These are phyloP conservation scores for Amorphotheca resinae DNA, from an alignment of 495 filamentous ascomycete species.

Conservation along the genomic window DNA sequence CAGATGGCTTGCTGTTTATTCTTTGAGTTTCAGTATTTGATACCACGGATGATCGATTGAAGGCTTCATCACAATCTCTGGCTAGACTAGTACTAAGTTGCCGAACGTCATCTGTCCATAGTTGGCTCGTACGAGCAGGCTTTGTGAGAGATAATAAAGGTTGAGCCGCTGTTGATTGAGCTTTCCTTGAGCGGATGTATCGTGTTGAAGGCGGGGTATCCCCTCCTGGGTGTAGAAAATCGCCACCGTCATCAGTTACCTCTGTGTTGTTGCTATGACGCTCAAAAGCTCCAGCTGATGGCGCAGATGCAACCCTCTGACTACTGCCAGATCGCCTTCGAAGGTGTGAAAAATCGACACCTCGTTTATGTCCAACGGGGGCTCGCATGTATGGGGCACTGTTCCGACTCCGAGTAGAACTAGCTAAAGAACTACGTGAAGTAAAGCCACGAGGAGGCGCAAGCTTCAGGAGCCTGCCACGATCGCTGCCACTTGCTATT, in stretches of 20 bases:
- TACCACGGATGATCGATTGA: slow-evolving; percentile 35
- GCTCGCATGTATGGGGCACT: slow-evolving; percentile 34
- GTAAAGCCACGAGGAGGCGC: slow-evolving; percentile 19
- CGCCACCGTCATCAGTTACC: slow-evolving; percentile 14
- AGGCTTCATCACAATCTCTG: slow-evolving; percentile 55
- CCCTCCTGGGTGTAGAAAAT: slow-evolving; percentile 4
- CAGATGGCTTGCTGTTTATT: slow-evolving; percentile 21
- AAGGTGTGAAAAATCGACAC: slow-evolving; percentile 64
- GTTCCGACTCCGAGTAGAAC: slow-evolving; percentile 47
- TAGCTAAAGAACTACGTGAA: slow-evolving; percentile 38
- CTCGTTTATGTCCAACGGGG: slow-evolving; percentile 56
- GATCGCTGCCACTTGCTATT: slow-evolving; percentile 20
- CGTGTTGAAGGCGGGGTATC: slow-evolving; percentile 4
- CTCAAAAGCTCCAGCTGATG: slow-evolving; percentile 9
- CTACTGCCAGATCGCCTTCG: slow-evolving; percentile 16
- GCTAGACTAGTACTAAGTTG: slow-evolving; percentile 36
- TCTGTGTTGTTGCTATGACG: slow-evolving; percentile 17
- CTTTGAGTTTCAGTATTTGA: slow-evolving; percentile 31
- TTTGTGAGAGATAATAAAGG: slow-evolving; percentile 1
- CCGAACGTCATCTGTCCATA: slow-evolving; percentile 36
- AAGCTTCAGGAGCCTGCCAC: slow-evolving; percentile 16
- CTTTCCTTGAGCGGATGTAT: slow-evolving; percentile 21
- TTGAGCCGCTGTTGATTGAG: slow-evolving; percentile 2
- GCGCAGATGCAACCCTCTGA: slow-evolving; percentile 4
- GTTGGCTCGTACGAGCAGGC: slow-evolving; percentile 7